Base-by-base conservation (phyloP, 495 filamentous ascomycete genomes). In the Penicillium waksmanii region DNA sequence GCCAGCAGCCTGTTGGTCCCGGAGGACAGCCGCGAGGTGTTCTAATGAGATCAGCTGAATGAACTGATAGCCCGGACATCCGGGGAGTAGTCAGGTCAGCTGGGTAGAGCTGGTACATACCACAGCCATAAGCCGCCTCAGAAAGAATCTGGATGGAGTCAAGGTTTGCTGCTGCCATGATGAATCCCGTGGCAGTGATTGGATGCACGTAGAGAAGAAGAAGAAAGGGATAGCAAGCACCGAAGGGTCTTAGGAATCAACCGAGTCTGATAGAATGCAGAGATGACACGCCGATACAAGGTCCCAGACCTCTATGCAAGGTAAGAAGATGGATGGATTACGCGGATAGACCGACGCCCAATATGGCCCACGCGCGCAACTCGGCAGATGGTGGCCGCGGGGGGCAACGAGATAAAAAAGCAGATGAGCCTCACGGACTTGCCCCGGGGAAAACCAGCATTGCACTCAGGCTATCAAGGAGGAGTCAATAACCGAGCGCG, bases 111-210 rank as follows among this genome's bases (percentile, higher is more conserved):
- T 34, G 19, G 21, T 46, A 66, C 77, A 63, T 75, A 80, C 77
- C 78, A 51, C 78, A 80, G 53, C 78, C 78, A 58, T 68, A 80
- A 44, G 73, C 75, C 3, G 78, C 73, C 61, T 80, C 78, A 1
- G 76, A 76, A 18, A 79, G 67, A 38, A 74, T 60, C 13, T 69
- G 65, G 25, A 74, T 60, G 2, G 70, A 75, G 52, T 69, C 67
- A 11, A 77, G 70, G 25, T 57, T 75, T 19, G 76, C 76, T n/a
- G 36, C 15, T 72, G 75, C 75, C 34, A 51, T 35, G 49, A 23
- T 27, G 46, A 48, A 2, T 4, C 11, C 23, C 11, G 11, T 23
- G 21, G 2, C 23, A 2, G 11, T 13, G 46, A 27, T 27, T n/a
- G 6, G 46, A 48, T 25, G 21, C 10, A 25, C 19, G 25, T 21